A percentile compares a stretch with the other conserved stretches of the same genome.
Evolutionary conservation across 2,329 filamentous ascomycete species (phyloP).

Genomic region (Stemphylium beticola): DNA sequence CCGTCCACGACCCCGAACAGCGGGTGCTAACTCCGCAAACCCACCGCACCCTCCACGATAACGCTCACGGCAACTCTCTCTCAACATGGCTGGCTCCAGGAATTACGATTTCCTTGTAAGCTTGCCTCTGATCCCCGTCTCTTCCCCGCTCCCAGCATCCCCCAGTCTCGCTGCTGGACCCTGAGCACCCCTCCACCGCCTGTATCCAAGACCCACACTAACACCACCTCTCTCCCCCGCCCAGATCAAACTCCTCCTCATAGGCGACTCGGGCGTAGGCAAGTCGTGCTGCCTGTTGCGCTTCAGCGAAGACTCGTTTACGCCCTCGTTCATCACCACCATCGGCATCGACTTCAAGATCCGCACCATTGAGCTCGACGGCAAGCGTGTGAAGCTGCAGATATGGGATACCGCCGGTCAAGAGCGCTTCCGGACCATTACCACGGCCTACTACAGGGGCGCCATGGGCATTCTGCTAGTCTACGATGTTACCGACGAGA

Average conservation of each 20-base stretch:
- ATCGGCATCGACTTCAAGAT: slow-evolving; percentile 99
- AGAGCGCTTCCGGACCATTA: slow-evolving; percentile 98
- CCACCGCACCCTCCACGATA: slow-evolving; percentile 19
- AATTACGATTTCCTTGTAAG: slow-evolving; percentile 99
- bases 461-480: slow-evolving; percentile 98
- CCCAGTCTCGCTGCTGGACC: slow-evolving; percentile 6
- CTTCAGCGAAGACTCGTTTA: slow-evolving; percentile 98
- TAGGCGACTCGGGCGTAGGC: slow-evolving; percentile 94
- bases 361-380: slow-evolving; percentile 96
- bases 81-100: slow-evolving; percentile 87
- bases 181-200: slow-evolving; percentile 13
- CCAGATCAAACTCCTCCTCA: slow-evolving; percentile 95
- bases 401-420: slow-evolving; percentile 99
- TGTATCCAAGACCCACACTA: slow-evolving; percentile 12
- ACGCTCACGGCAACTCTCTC: slow-evolving; percentile 16
- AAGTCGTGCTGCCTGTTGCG: slow-evolving; percentile 97
- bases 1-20: slow-evolving; percentile 16
- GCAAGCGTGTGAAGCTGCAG: slow-evolving; percentile 98
- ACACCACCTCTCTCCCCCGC: slow-evolving; percentile 13
- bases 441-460: slow-evolving; percentile 96
- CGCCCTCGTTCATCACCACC: slow-evolving; percentile 96
- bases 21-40: slow-evolving; percentile 35
- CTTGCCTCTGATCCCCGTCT: slow-evolving; percentile 21
- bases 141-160: slow-evolving; percentile 13
- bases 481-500: slow-evolving; percentile 97